Evolutionary conservation across 2,329 filamentous ascomycete species (phyloP).

Genomic region (Microdochium trichocladiopsis): DNA sequence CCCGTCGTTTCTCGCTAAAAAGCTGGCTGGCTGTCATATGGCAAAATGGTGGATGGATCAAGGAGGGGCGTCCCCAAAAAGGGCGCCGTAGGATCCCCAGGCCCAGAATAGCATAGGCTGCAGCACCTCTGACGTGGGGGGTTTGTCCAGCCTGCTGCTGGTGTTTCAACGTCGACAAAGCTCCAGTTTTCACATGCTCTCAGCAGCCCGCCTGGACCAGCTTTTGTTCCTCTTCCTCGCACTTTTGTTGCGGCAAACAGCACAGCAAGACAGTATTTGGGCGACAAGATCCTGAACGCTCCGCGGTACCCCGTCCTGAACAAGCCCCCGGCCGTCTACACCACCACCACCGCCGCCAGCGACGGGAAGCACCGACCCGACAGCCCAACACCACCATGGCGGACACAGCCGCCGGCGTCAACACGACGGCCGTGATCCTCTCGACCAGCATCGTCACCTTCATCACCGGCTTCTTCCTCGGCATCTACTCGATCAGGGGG

Average conservation of each 20-base stretch:
- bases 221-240: no score
- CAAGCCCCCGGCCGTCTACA: no score
- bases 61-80: no score
- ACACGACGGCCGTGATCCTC: slow-evolving; percentile 54
- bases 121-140: neutral
- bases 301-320: no score
- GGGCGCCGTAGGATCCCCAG: neutral
- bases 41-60: no score
- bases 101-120: neutral
- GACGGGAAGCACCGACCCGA: no score
- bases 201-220: neutral
- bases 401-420: slow-evolving; percentile 25
- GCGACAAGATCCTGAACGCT: neutral
- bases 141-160: neutral
- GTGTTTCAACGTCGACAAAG: neutral
- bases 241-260: no score
- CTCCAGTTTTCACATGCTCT: slow-evolving; percentile 1
- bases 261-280: neutral
- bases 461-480: slow-evolving; percentile 73
- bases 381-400: slow-evolving; percentile 20
- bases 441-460: slow-evolving; percentile 69
- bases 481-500: slow-evolving; percentile 61
- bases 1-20: no score
- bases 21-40: no score
- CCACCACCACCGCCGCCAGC: slow-evolving; percentile 1